Evolutionary conservation across 371 early-diverging fungal species (phyloP).

Genomic region (Coelomomyces lativittatus): DNA sequence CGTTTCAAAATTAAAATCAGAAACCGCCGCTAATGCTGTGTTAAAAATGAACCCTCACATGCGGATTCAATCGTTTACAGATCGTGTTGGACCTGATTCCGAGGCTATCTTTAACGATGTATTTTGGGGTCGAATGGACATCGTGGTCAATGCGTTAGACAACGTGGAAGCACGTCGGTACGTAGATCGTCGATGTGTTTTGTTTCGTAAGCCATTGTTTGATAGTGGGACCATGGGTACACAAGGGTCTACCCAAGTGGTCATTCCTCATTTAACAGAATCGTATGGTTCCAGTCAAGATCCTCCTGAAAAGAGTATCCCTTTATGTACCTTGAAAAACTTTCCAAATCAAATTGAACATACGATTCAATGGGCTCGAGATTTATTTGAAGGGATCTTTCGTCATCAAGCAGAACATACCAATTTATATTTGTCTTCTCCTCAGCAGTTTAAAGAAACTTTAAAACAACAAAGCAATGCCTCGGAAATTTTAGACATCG

Average conservation of each 20-base stretch:
- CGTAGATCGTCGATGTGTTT: constrained; percentile 94
- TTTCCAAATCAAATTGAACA: constrained; percentile 99
- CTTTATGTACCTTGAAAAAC: constrained; percentile 98
- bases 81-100: constrained; percentile 91
- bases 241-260: constrained; percentile 98
- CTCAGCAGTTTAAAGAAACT: constrained; percentile 56
- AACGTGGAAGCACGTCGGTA: constrained; percentile 98
- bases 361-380: constrained; percentile 99
- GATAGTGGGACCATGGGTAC: constrained; percentile 99
- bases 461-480: constrained; percentile 60
- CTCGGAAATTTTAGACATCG: constrained; percentile 48
- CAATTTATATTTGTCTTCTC: constrained; percentile 69
- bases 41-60: constrained; percentile 80
- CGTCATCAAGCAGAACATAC: constrained; percentile 76
- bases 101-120: constrained; percentile 88
- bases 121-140: constrained; percentile 74
- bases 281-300: constrained; percentile 96
- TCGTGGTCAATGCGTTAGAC: constrained; percentile 97
- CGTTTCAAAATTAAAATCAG: constrained; percentile 86
- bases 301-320: constrained; percentile 97
- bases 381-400: constrained; percentile 91
- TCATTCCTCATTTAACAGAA: constrained; percentile 88
- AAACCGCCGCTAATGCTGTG: constrained; percentile 81
- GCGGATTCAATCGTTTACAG: constrained; percentile 69
- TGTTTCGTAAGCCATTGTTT: constrained; percentile 81